Base-by-base conservation (phyloP, 768 basidiomycete species). In the Rhodotorula graminis region DNA sequence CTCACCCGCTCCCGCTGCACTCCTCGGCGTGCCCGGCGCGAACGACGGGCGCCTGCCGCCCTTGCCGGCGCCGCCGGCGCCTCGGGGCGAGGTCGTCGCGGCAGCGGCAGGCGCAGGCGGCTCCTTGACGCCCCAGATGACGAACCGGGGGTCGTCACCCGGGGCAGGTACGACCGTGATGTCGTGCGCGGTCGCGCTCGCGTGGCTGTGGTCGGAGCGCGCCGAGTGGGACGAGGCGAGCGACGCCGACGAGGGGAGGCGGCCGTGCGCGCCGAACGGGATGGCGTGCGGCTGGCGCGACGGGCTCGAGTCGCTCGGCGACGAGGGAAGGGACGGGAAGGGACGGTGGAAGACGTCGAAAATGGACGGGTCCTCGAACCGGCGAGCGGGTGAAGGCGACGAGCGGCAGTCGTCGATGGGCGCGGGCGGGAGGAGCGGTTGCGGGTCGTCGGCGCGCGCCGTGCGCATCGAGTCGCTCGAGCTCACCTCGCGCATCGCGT, bases 61-160 rank as follows among this genome's bases (percentile, higher is more conserved):
- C 44, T 46, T 46, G 14, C 2, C 44, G 14, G 44, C 25, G 25
- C 4, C 25, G 50, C 50, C 23, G 2, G 49, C 25, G 23, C 19
- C 23, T 25, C 50, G 23, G 11, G 25, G 11, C 25, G 50, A 6
- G 12, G 23, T 14, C 7, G 23, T 4, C 50, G 25, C 25, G 2
- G 11, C n/a, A 10, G 16, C 29, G 0, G n/a, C n/a, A n/a, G 23
- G n/a, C 27, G 58, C 50, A 12, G 58, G 57, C 31, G 40, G 10
- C 33, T 82, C 77, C 23, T 84, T 81, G 76, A 88, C 87, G 40
- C 91, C 92, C 93, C 93, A 96, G 15, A 95, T 88, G 50, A 93
- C 91, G 78, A 94, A 94, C 0, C 92, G 86, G 25, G 93, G 92
- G 76, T 96, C 93, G 74, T 93, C 89, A 23, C 88, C 86, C 21